Evolutionary conservation across 2,329 filamentous ascomycete species (phyloP), one percentile per base, ranked within the genome.

Genomic region (Laburnicola sp.): DNA sequence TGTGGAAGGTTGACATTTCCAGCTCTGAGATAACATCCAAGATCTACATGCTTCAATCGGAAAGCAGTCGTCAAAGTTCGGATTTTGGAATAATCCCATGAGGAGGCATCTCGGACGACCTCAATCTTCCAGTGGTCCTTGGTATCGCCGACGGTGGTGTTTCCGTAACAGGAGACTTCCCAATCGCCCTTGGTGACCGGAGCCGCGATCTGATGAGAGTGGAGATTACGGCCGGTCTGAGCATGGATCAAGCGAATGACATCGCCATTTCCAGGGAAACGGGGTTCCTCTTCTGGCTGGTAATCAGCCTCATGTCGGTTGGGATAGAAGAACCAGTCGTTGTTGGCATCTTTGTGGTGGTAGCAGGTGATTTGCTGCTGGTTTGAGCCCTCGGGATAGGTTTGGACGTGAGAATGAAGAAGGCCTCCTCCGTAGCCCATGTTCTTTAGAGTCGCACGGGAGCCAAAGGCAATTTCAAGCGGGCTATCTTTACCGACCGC

Each of bases 281-380:
- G 79, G 55, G 90, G 80, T 31, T 87, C 84, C 51, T 85, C 81
- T 53, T 89, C 85, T 3, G 84, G 75, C 64, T 92, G 81, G 67
- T 86, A 96, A n/a, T 88, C 86, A 23, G 82, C 76, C 52, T 96
- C 84, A 47, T 80, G 76, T 57, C 95, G 89, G 77, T 93, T 96
- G 26, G 94, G 94, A 74, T 97, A 97, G 76, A 99, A 92, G 77
- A 95, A 96, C 94, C 94, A 99, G 74, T 99, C 94, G 73, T 99
- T 99, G 83, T 99, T 99, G 73, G 93, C 83, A 79, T 99, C 94
- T 74, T 99, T 99, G 81, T 99, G 94, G 76, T 99, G 94, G 76
- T 99, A 99, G 80, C 95, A 99, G 57, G 94, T 99, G 56, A 99
- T 87, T 74, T 99, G 94, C 75, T 99, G 95, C 76, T 99, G 94